Base-by-base conservation (phyloP, 106 monocot species). In the Vanilla planifolia region DNA sequence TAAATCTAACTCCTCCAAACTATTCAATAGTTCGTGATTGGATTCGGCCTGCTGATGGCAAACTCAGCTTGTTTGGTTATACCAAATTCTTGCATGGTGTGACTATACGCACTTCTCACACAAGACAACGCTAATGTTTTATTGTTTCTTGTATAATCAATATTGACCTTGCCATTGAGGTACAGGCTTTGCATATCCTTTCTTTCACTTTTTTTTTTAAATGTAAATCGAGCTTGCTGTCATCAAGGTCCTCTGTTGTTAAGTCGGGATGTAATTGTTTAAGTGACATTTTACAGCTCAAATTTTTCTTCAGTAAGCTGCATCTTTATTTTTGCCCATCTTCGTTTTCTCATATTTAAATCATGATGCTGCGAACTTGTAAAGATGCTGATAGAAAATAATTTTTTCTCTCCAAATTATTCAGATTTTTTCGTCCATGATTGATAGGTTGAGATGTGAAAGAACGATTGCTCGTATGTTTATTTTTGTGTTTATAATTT, bases 31-130 rank as follows among this genome's bases (percentile, higher is more conserved):
- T 85, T 5, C 80, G 62, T 3, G 96, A 98, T 33, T 98, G 96
- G 91, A 85, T 98, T 63, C 81, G 96, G 27, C 80, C 61, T 25
- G 53, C 80, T 6, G 96, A 98, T 73, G 87, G 91, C 10, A 96
- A 87, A 55, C 79, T 96, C 23, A 88, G 77, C 70, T 91, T 96
- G 45, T 55, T 87, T 20, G 96, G 96, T 10, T 96, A 87, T 70
- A 96, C 91, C 56, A 96, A 96, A 67, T 96, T 96, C 80, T 96
- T 96, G 77, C 96, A 96, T 68, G 96, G 96, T 43, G 79, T 96
- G 56, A 84, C 91, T 1, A 67, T 80, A 59, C 78, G 96, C 16
- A 70, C 72, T 55, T 67, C 72, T 30, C 75, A 73, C 33, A 69
- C 79, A 36, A 86, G 96, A 77, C 76, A 80, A 27, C 73, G 53